Base-by-base conservation (phyloP, 2,329 filamentous ascomycete genomes). In the Fonsecaea pedrosoi region DNA sequence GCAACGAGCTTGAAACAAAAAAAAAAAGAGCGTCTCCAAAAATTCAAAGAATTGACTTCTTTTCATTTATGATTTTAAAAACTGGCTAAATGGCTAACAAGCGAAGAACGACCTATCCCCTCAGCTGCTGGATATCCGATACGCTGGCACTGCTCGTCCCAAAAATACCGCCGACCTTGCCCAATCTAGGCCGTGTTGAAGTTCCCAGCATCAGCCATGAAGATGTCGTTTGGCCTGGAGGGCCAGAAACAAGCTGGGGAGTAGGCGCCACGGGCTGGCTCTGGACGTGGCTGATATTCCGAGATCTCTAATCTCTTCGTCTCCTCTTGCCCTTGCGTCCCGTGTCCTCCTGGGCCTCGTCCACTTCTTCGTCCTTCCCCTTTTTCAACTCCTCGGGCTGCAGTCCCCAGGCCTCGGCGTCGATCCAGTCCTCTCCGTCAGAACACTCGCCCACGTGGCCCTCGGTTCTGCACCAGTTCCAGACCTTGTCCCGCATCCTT, bases 361-460 rank as follows among this genome's bases (percentile, higher is more conserved):
- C 32, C 69, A 89, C 87, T 71, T 89, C 87, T 64, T 84, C 82
- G 64, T 87, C 84, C 45, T 85, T 84, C 0, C 87, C 87, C 74
- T 89, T 89, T 69, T 84, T 83, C 60, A 89, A 74, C 53, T 85
- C 84, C 0, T 84, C 83, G 40, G 80, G 78, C 2, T 72, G 74
- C n/a, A 89, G 75, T 0, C 82, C 83, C 87, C 86, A 89, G 72
- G 86, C 84, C 63, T 86, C 84, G 21, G 81, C 79, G 72, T 90
- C 87, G 70, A 88, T 87, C 87, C 87, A 90, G 72, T 90, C 87
- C 77, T 90, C 87, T 1, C 87, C 87, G 72, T 90, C 87, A 61
- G 85, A 88, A 86, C 89, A 85, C 74, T 89, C 87, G 4, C 86
- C 86, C 15, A 88, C 77, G 75, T 90, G 87, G 5, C 80, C 87